Conservation (phyloP, 164 flowering plant genomes). For the Vitis riparia region DNA sequence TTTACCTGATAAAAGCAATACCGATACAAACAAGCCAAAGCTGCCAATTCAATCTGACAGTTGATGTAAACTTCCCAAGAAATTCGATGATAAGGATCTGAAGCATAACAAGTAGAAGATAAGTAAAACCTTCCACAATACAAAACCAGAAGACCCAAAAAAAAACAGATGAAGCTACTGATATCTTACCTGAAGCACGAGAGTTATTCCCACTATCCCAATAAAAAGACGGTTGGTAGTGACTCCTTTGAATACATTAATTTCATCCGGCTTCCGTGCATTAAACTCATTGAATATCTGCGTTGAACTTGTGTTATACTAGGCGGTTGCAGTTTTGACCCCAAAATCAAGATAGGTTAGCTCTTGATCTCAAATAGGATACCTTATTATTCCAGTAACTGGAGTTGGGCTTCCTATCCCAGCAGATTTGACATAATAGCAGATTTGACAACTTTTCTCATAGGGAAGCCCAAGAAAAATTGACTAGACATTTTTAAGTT, state of each 20-base stretch:
- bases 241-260: conserved; percentile 71
- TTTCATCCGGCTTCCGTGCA: conserved; percentile 91
- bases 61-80: conserved; percentile 73
- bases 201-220: conserved; percentile 61
- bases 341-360: too few species aligned
- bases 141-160: not conserved
- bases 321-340: not conserved
- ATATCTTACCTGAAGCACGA: conserved; percentile 74
- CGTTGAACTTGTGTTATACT: not conserved
- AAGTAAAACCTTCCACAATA: not conserved
- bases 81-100: conserved; percentile 72
- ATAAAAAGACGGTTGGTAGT: conserved; percentile 72
- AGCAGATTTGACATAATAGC: too few species aligned
- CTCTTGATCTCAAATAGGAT: too few species aligned
- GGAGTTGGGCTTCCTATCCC: too few species aligned
- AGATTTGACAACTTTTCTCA: too few species aligned
- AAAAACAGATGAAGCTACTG: too few species aligned
- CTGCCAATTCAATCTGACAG: conserved; percentile 67
- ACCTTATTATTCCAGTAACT: too few species aligned
- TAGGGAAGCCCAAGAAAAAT: too few species aligned
- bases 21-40: conserved; percentile 65
- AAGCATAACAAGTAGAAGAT: conserved; percentile 5
- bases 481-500: too few species aligned
- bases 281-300: conserved; percentile 93
- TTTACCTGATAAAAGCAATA: conserved; percentile 72